Evolutionary conservation across 2,329 filamentous ascomycete genomes (phyloP), one percentile per base, ranked within the genome.

Genomic region (Phialophora verrucosa): DNA sequence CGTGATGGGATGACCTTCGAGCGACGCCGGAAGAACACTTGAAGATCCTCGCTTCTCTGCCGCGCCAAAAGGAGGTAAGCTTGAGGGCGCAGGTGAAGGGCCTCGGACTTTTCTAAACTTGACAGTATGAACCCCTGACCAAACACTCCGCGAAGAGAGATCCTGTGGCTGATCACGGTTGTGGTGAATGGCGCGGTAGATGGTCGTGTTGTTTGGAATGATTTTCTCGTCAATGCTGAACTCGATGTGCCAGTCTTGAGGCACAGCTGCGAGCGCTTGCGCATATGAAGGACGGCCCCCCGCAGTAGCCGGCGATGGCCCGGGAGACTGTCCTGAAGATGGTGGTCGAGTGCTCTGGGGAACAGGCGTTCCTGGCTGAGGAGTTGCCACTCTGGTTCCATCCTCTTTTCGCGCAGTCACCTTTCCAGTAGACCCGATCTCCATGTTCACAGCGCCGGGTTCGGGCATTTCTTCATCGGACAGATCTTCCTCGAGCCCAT

Each of bases 211-310:
- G 72, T 93, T 95, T 0, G 91, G 84, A 65, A 99, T 90, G 1
- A 91, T 85, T 76, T 93, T 92, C 61, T 86, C 90, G 70, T 96
- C 90, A 58, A 98, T 86, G 71, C 88, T 93, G 79, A 99, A 99
- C 75, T 98, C 92, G 67, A 99, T 93, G 74, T 99, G 94, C 95
- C 95, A 99, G 75, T 98, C 93, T 75, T 96, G 91, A 1, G 93
- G 92, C 0, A 87, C 83, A 14, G 91, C 83, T 72, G 93, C 91
- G 60, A 96, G 86, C 3, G 92, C 92, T 60, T 91, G 91, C 27
- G 93, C 90, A 77, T 97, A 97, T 0, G 93, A 80, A 1, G 90
- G 85, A 10, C 90, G 85, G 10, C 78, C 77, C 38, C 82, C 77
- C 1, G 83, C 79, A 25, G 84, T 59, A 5, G 59, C 60, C 27